phyloP scores from a whole-genome alignment of 345 rosid species.

The Angophora floribunda region DNA sequence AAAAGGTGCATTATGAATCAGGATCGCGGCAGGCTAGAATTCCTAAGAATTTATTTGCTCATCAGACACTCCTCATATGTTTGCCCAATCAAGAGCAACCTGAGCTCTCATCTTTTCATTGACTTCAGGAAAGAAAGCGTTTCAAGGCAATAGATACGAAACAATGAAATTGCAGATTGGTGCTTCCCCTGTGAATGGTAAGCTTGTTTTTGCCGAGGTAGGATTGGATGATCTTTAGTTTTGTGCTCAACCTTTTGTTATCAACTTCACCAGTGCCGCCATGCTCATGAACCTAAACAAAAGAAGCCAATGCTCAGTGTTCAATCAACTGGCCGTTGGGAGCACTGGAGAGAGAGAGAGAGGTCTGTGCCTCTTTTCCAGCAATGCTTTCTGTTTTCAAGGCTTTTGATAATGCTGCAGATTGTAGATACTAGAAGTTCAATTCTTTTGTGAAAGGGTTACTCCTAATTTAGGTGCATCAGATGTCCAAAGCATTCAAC shows the following conservation, averaged over 20 bases:
- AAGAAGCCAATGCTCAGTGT: neutral
- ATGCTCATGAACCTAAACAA: constrained; percentile 72
- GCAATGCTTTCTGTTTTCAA: neutral
- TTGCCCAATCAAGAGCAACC: too few relatives aligned
- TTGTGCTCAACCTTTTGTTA: constrained; percentile 64
- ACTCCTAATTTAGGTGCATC: neutral
- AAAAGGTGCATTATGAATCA: neutral
- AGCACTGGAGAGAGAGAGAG: neutral
- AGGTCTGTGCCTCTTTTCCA: neutral
- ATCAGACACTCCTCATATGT: neutral
- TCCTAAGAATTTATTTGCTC: neutral
- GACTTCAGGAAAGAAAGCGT: neutral
- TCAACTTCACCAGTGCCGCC: constrained; percentile 74
- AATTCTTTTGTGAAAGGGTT: neutral
- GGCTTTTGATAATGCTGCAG: neutral
- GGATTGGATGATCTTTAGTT: neutral
- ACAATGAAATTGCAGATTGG: neutral
- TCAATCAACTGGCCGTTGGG: neutral
- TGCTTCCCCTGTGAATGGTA: neutral
- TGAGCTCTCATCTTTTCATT: neutral
- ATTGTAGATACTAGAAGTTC: neutral
- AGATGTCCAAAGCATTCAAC: neutral
- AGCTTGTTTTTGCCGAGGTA: neutral
- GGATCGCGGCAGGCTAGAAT: neutral
- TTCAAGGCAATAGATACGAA: neutral